Evolutionary conservation across 345 rosid species (phyloP).

Genomic region (Rhodamnia argentea): DNA sequence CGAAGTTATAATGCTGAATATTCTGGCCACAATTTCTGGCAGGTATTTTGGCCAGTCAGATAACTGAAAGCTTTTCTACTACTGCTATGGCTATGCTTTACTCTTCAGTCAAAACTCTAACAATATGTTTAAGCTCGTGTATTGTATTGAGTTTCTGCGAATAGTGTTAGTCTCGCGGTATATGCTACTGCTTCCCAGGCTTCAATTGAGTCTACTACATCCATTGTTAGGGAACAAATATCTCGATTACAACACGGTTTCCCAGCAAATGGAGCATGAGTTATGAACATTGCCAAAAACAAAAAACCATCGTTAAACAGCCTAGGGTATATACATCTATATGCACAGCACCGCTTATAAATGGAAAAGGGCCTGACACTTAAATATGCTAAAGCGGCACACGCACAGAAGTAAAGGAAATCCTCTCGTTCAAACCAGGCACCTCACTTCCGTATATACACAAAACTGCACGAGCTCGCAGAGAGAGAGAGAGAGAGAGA

Average conservation of each 20-base stretch:
- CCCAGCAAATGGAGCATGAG: background rate
- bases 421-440: too few species aligned
- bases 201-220: background rate
- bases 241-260: background rate
- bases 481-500: too few species aligned
- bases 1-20: conserved; percentile 65
- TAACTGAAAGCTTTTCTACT: conserved; percentile 11
- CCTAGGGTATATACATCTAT: background rate
- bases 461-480: too few species aligned
- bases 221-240: background rate
- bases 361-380: background rate
- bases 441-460: too few species aligned
- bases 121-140: background rate
- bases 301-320: background rate
- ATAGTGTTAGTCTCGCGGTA: background rate
- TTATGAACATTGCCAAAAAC: background rate
- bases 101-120: background rate
- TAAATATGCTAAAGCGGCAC: too few species aligned
- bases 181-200: background rate
- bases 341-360: background rate
- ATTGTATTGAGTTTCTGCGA: background rate
- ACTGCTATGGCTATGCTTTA: background rate
- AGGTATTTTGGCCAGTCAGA: conserved; percentile 74
- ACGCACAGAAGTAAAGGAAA: too few species aligned
- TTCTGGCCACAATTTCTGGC: conserved; percentile 67